Conservation (phyloP, 148 eudicot species). For the Camellia lanceoleosa region DNA sequence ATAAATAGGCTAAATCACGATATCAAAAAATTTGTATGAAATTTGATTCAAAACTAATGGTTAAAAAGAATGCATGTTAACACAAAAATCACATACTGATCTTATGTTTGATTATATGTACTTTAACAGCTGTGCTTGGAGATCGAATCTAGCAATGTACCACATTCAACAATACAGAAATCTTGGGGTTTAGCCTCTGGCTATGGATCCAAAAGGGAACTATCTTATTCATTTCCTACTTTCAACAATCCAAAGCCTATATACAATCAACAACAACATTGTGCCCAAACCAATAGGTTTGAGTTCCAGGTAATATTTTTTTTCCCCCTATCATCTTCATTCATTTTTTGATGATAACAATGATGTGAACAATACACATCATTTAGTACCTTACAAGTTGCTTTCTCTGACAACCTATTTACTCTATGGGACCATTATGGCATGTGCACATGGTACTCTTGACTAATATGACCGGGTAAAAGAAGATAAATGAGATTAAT, state of each 20-base stretch:
- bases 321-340: no score
- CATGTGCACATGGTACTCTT: background rate
- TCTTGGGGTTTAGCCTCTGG: background rate
- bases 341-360: no score
- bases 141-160: slow-evolving; percentile 26
- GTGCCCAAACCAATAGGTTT: background rate
- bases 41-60: no score
- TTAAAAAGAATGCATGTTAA: background rate
- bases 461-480: background rate
- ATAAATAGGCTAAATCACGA: no score
- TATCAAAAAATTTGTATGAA: background rate
- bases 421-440: background rate
- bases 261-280: slow-evolving; percentile 1
- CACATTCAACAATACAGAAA: background rate
- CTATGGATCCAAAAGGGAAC: background rate
- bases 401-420: background rate
- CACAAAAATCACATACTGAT: background rate
- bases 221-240: slow-evolving; percentile 14
- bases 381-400: background rate
- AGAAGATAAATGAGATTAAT: no score
- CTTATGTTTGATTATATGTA: background rate
- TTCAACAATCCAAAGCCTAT: slow-evolving; percentile 8
- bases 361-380: background rate
- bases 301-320: slow-evolving; percentile 9
- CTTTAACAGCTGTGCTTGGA: slow-evolving; percentile 31